These are phyloP conservation scores for Cylindrotheca fusiformis DNA, from an alignment of 108 stramenopile species.

Conservation along the genomic window DNA sequence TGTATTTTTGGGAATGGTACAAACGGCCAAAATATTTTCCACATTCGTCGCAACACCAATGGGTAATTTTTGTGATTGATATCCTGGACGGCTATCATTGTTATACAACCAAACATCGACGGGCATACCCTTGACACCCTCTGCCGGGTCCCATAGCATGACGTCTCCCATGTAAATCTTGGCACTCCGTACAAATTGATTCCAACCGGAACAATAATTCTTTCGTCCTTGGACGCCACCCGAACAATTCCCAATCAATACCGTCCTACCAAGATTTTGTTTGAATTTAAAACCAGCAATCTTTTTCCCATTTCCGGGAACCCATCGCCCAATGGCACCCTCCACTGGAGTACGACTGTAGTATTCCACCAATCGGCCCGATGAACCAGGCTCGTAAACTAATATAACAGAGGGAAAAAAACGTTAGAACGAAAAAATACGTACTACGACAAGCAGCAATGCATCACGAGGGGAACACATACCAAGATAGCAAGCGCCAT, in stretches of 20 bases:
- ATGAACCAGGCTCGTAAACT: constrained; percentile 38
- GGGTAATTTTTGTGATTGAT: constrained; percentile 13
- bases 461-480: neutral
- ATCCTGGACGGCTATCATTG: constrained; percentile 16
- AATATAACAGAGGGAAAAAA: neutral
- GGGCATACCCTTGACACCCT: constrained; percentile 14
- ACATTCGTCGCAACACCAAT: constrained; percentile 12
- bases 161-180: constrained; percentile 11
- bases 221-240: constrained; percentile 27
- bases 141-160: constrained; percentile 20
- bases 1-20: constrained; percentile 28
- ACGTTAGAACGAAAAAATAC: neutral
- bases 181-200: constrained; percentile 31
- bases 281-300: constrained; percentile 53
- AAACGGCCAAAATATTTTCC: constrained; percentile 18
- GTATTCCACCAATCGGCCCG: constrained; percentile 33
- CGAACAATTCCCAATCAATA: constrained; percentile 25
- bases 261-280: constrained; percentile 29
- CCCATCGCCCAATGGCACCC: constrained; percentile 43
- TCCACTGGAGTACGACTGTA: constrained; percentile 35
- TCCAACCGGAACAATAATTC: constrained; percentile 34
- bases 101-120: constrained; percentile 33
- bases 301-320: constrained; percentile 28
- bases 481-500: constrained; percentile 24
- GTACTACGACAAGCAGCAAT: neutral